phyloP scores from a whole-genome alignment of 345 rosid genomes.

The Schrenkiella parvula region DNA sequence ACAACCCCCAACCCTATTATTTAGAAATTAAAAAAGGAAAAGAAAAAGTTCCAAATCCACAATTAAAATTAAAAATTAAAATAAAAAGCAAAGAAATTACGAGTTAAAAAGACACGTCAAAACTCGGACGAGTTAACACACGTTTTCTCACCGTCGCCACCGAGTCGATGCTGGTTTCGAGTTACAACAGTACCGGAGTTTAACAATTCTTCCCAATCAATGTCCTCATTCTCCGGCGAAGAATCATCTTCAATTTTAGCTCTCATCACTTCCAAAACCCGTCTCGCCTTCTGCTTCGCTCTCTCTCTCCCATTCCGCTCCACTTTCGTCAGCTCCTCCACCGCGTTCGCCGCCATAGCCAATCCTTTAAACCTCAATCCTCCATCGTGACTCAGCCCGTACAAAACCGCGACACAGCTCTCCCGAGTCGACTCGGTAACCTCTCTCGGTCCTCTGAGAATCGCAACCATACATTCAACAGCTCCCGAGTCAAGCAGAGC shows the following conservation, averaged over 20 bases:
- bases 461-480: slow-evolving; percentile 58
- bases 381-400: slow-evolving; percentile 56
- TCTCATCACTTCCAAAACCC: slow-evolving; percentile 49
- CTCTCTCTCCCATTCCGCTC: slow-evolving; percentile 49
- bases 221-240: slow-evolving; percentile 44
- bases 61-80: slow-evolving; percentile 1
- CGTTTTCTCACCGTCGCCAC: slow-evolving; percentile 27
- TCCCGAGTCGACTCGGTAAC: slow-evolving; percentile 49
- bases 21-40: background rate
- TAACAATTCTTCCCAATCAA: slow-evolving; percentile 82
- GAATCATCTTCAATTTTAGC: slow-evolving; percentile 34
- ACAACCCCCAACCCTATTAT: slow-evolving; percentile 21
- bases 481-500: slow-evolving; percentile 77
- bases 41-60: background rate
- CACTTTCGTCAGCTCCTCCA: slow-evolving; percentile 48
- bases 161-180: slow-evolving; percentile 29
- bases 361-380: slow-evolving; percentile 70
- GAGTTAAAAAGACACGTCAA: slow-evolving; percentile 19
- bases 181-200: slow-evolving; percentile 39
- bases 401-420: slow-evolving; percentile 57
- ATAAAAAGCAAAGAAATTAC: background rate
- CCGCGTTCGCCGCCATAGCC: slow-evolving; percentile 61
- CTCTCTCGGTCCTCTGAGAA: slow-evolving; percentile 36
- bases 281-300: slow-evolving; percentile 45
- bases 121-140: slow-evolving; percentile 48